phyloP scores from a whole-genome alignment of 1,139 yeast species.

The Suhomyces yuchorum region DNA sequence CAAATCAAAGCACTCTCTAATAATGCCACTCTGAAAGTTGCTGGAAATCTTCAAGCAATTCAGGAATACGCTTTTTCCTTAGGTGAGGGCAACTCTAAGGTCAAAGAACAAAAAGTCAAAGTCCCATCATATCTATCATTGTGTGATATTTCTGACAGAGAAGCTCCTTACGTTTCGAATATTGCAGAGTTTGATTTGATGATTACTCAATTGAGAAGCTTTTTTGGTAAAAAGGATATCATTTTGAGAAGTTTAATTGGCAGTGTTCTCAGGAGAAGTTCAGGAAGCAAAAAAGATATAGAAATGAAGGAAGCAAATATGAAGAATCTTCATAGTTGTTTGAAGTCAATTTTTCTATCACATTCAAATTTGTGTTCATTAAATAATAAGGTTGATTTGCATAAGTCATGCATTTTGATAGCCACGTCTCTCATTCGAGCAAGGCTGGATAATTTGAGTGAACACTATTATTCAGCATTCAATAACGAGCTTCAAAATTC shows the following conservation, averaged over 20 bases:
- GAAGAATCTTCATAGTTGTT: slow-evolving; percentile 14
- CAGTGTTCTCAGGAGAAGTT: slow-evolving; percentile 11
- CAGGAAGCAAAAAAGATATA: slow-evolving; percentile 4
- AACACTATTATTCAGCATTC: slow-evolving; percentile 15
- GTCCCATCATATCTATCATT: slow-evolving; percentile 24
- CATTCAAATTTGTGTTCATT: slow-evolving; percentile 13
- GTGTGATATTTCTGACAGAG: slow-evolving; percentile 25
- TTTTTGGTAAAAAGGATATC: slow-evolving; percentile 34
- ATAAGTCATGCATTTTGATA: slow-evolving; percentile 23
- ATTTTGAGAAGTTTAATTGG: slow-evolving; percentile 17
- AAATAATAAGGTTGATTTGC: slow-evolving; percentile 20
- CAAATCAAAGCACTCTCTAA: background rate
- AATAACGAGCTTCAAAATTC: slow-evolving; percentile 19
- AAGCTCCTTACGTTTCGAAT: slow-evolving; percentile 31
- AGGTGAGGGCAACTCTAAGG: slow-evolving; percentile 28
- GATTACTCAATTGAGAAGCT: slow-evolving; percentile 48
- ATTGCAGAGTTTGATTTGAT: slow-evolving; percentile 51
- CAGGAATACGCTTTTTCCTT: slow-evolving; percentile 35
- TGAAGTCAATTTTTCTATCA: slow-evolving; percentile 13
- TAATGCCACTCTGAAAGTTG: background rate
- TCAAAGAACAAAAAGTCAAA: slow-evolving; percentile 7
- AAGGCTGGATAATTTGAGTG: slow-evolving; percentile 15
- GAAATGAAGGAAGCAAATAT: slow-evolving; percentile 11
- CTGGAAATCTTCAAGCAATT: slow-evolving; percentile 22
- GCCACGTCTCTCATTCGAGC: slow-evolving; percentile 33